Evolutionary conservation across 1,139 yeast genomes (phyloP).

Genomic region (Ogataea hybrid): DNA sequence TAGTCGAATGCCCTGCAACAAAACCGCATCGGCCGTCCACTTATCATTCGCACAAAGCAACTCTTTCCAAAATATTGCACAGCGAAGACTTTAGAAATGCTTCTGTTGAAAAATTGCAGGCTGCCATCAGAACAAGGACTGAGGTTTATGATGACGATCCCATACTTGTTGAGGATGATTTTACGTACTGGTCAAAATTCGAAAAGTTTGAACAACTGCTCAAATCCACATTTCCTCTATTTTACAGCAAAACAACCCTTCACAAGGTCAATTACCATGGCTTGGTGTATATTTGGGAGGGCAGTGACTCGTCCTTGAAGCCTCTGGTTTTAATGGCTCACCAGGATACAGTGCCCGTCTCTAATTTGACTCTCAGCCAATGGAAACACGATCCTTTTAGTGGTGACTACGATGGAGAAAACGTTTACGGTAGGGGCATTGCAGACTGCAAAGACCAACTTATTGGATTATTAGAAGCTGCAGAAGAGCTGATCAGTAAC

Average conservation of each 20-base stretch:
- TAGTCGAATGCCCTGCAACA: constrained; percentile 15
- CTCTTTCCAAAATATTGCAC: constrained; percentile 18
- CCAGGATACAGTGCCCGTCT: constrained; percentile 85
- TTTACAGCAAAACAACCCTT: constrained; percentile 35
- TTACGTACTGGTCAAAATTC: constrained; percentile 41
- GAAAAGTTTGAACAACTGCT: constrained; percentile 39
- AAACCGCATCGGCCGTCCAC: constrained; percentile 20
- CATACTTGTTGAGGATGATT: constrained; percentile 27
- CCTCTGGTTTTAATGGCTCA: constrained; percentile 75
- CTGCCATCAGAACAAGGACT: constrained; percentile 58
- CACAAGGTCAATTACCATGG: constrained; percentile 46
- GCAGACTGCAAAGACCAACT: constrained; percentile 61
- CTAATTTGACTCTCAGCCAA: constrained; percentile 48
- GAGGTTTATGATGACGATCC: constrained; percentile 50
- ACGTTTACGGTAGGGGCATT: constrained; percentile 65
- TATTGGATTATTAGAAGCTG: constrained; percentile 56
- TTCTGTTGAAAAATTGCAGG: constrained; percentile 43
- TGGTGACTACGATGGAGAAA: constrained; percentile 62
- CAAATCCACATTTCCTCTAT: constrained; percentile 40
- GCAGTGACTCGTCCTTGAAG: constrained; percentile 48
- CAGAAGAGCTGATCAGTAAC: constrained; percentile 47
- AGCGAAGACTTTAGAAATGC: constrained; percentile 36
- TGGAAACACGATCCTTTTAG: constrained; percentile 75
- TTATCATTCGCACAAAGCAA: constrained; percentile 10
- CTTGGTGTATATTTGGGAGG: constrained; percentile 34